Percentiles rank a stretch among this genome's conserved stretches.
Conservation (phyloP, 176 grass and related monocot genomes). For the Aegilops tauschii region DNA sequence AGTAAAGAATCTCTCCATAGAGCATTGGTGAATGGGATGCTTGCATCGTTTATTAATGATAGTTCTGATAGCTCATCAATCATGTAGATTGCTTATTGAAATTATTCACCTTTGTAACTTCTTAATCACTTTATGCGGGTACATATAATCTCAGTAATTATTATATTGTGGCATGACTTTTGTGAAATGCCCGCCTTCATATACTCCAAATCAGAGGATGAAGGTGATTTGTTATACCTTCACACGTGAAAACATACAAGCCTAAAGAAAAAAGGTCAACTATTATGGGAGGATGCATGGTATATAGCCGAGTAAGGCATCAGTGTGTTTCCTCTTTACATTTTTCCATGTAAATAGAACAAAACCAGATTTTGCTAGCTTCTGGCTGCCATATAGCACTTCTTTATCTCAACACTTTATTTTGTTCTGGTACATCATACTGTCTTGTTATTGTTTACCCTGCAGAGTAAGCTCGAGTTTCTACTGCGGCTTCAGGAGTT, state of each 20-base stretch:
- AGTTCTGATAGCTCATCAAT: neutral
- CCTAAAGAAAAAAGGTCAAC: neutral
- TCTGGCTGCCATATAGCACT: neutral
- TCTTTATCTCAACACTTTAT: neutral
- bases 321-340: neutral
- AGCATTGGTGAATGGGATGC: neutral
- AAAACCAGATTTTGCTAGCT: conserved; percentile 9
- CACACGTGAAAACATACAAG: neutral
- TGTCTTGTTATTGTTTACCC: conserved; percentile 10
- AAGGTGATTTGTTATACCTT: neutral
- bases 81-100: neutral
- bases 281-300: neutral
- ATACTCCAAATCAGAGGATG: neutral
- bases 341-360: conserved; percentile 21
- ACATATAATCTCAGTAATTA: neutral
- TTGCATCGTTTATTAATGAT: neutral
- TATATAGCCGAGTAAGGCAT: neutral
- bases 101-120: neutral
- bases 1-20: neutral
- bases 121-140: neutral
- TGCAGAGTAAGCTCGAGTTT: conserved; percentile 99
- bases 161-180: neutral
- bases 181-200: neutral
- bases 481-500: conserved; percentile 95
- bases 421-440: neutral